Base-by-base conservation (phyloP, 2,329 filamentous ascomycete species). In the Ascochyta clinopodiicola region DNA sequence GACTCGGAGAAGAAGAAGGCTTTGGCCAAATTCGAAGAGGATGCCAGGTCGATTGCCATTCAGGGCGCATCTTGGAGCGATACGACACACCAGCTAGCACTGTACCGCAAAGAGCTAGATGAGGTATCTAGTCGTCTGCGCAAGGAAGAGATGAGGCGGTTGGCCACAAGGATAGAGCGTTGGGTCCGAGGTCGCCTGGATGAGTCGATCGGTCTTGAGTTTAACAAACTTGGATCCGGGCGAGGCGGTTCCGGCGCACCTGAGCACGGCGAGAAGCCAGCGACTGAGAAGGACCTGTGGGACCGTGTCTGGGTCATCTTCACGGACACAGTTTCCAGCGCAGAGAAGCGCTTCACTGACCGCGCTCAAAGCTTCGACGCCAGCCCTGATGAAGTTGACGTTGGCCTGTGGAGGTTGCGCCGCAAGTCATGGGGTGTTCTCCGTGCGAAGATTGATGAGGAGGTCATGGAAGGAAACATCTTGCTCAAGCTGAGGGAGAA, bases 401-500 rank as follows among this genome's bases (percentile, higher is more conserved):
- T 97, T 50, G 95, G 95, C 17, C 82, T 96, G 19, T 99, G 95
- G 94, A 87, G 93, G 52, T 79, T 99, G 62, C 88, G 94, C 56
- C 87, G 94, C 61, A 98, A 98, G 82, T 95, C 91, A 59, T 99
- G 95, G 95, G 88, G 88, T 36, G 93, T 94, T 13, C 82, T 99
- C 58, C 86, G 91, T 40, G 88, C 92, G 56, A 95, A 91, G 80
- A 90, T 99, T 59, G 94, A 98, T 32, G 95, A 99, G 72, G 95
- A 99, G 77, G 91, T 97, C 72, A 96, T 96, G 87, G 95, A 98
- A 78, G 94, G 94, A 68, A 99, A 98, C 72, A 87, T 99, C 49
- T 81, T 98, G 31, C 82, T 98, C 65, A 99, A 99, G 81, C 85
- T 99, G 46, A 87, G 95, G 32, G 95, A 99, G 77, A 98, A 97